Percentiles rank a stretch among this genome's conserved stretches.
Conservation (phyloP, 129 eudicot species). For the Mikania micrantha region DNA sequence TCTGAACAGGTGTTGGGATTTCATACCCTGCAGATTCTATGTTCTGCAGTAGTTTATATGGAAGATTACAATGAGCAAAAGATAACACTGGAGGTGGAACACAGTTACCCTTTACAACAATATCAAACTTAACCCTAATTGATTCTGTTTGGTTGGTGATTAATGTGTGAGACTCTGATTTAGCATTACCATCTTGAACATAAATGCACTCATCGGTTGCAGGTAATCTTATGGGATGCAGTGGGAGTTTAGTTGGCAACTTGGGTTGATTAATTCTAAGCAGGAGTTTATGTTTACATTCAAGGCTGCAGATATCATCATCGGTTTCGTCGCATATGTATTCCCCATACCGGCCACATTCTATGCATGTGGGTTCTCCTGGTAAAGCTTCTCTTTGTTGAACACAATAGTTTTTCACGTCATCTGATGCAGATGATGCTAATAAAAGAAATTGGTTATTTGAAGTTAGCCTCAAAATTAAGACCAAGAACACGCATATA, state of each 20-base stretch:
- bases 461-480: neutral
- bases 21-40: constrained; percentile 73
- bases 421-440: constrained; percentile 43
- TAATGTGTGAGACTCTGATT: constrained; percentile 22
- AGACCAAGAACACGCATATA: neutral
- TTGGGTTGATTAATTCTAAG: constrained; percentile 36
- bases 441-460: constrained; percentile 1
- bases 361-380: constrained; percentile 72
- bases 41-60: constrained; percentile 67
- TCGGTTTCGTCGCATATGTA: constrained; percentile 95
- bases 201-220: constrained; percentile 72
- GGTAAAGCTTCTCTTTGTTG: constrained; percentile 96
- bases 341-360: constrained; percentile 95
- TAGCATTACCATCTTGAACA: constrained; percentile 44
- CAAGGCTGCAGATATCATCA: constrained; percentile 94
- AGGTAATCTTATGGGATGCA: constrained; percentile 46
- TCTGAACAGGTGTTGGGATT: constrained; percentile 94
- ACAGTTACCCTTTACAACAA: constrained; percentile 51
- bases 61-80: constrained; percentile 60
- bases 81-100: constrained; percentile 64
- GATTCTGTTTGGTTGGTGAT: constrained; percentile 29
- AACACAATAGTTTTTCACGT: constrained; percentile 67
- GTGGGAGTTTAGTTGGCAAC: constrained; percentile 26
- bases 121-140: constrained; percentile 61
- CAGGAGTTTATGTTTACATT: constrained; percentile 63